These are phyloP conservation scores for Talaromyces sp. DNA, from an alignment of 2,329 filamentous ascomycete species.

Conservation along the genomic window DNA sequence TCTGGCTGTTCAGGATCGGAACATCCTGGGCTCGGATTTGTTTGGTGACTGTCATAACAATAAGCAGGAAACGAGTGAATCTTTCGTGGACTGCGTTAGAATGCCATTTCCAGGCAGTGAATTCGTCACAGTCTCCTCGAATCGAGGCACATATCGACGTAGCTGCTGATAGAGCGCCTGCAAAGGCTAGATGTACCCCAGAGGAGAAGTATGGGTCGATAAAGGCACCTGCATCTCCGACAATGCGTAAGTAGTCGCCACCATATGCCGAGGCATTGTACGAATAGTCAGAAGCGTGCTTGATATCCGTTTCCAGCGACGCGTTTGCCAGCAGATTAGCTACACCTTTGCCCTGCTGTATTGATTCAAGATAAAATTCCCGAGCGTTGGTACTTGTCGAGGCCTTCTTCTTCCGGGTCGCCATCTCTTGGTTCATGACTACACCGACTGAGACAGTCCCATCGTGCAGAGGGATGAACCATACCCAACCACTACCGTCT, in stretches of 20 bases:
- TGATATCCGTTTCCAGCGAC: slow-evolving; percentile 31
- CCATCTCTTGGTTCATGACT: slow-evolving; percentile 5
- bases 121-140: slow-evolving; percentile 36
- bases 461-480: slow-evolving; percentile 48
- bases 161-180: slow-evolving; percentile 42
- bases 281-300: slow-evolving; percentile 44
- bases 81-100: slow-evolving; percentile 39
- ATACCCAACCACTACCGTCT: slow-evolving; percentile 48
- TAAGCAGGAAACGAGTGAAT: slow-evolving; percentile 45
- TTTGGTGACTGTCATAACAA: slow-evolving; percentile 18
- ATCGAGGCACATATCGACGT: slow-evolving; percentile 38
- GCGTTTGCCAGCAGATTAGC: slow-evolving; percentile 27
- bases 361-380: slow-evolving; percentile 13
- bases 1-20: neutral
- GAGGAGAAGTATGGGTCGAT: slow-evolving; percentile 48
- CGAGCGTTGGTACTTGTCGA: neutral
- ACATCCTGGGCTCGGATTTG: slow-evolving; percentile 11
- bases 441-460: slow-evolving; percentile 21
- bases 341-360: slow-evolving; percentile 15
- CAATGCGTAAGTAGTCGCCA: slow-evolving; percentile 34
- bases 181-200: slow-evolving; percentile 43
- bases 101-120: slow-evolving; percentile 36
- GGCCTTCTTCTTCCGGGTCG: slow-evolving; percentile 11
- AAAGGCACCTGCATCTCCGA: slow-evolving; percentile 45
- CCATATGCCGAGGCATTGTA: slow-evolving; percentile 44